Evolutionary conservation across 495 filamentous ascomycete genomes (phyloP).

Genomic region (Daldinia grandis): DNA sequence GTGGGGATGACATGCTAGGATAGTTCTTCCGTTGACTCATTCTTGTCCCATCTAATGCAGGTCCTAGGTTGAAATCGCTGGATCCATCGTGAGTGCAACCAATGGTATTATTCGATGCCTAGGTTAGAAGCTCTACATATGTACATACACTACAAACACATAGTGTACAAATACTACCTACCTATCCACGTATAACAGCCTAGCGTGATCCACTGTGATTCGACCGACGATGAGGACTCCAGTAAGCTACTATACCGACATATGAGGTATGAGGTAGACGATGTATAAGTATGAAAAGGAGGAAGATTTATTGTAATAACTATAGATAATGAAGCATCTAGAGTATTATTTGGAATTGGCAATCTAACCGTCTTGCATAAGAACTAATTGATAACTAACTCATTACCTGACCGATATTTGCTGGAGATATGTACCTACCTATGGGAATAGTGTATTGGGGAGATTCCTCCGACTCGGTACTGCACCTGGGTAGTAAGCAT

Average conservation of each 20-base stretch:
- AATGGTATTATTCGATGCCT: constrained; percentile 7
- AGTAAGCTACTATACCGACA: background rate
- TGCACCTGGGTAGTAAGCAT: constrained; percentile 26
- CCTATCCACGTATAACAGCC: background rate
- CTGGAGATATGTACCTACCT: constrained; percentile 23
- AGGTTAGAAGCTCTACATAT: too few species aligned
- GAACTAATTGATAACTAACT: constrained; percentile 38
- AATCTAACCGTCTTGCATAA: too few species aligned
- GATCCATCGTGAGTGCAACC: background rate
- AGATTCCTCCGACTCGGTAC: constrained; percentile 26
- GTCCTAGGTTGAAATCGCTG: constrained; percentile 26
- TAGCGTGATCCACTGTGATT: constrained; percentile 26
- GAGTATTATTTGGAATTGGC: background rate
- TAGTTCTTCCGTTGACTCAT: constrained; percentile 38
- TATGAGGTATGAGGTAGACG: background rate
- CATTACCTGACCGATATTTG: constrained; percentile 6
- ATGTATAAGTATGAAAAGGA: background rate
- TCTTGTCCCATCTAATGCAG: constrained; percentile 38
- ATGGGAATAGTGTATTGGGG: too few species aligned
- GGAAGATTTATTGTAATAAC: background rate
- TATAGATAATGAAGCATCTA: too few species aligned
- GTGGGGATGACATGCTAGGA: too few species aligned
- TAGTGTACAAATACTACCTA: too few species aligned
- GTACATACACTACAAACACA: too few species aligned
- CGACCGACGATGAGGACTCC: background rate